Percentiles rank a stretch among this genome's conserved stretches.
phyloP scores from a whole-genome alignment of 768 basidiomycete species.

The Exsudoporus frostii region DNA sequence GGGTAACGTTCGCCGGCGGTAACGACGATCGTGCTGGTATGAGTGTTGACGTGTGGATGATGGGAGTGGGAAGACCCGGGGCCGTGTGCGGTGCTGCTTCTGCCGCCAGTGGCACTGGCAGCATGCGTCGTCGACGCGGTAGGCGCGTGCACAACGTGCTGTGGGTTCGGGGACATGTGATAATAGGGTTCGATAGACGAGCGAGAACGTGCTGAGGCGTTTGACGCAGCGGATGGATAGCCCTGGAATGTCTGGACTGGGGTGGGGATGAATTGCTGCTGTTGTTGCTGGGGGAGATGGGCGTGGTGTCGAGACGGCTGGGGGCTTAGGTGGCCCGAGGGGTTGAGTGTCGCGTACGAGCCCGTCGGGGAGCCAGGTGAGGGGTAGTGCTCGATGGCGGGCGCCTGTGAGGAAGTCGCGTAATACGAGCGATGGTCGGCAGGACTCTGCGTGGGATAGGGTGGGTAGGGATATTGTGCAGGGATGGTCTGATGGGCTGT shows the following conservation, averaged over 20 bases:
- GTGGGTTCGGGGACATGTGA: conserved; percentile 39
- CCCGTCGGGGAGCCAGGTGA: conserved; percentile 16
- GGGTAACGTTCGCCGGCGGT: conserved; percentile 56
- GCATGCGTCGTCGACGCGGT: conserved; percentile 12
- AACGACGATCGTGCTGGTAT: conserved; percentile 13
- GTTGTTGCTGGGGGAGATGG: conserved; percentile 17
- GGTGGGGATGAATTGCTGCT: conserved; percentile 45
- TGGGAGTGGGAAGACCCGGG: conserved; percentile 2
- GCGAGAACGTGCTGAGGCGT: conserved; percentile 26
- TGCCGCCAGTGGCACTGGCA: conserved; percentile 8
- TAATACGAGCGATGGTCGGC: conserved; percentile 29
- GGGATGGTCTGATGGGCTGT: conserved; percentile 19
- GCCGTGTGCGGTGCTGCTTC: conserved; percentile 13
- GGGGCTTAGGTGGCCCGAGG: conserved; percentile 14
- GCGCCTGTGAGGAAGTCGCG: conserved; percentile 14
- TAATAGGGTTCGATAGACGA: conserved; percentile 38
- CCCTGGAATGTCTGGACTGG: conserved; percentile 42
- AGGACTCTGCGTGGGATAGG: conserved; percentile 17
- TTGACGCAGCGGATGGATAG: conserved; percentile 31
- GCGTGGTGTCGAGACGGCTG: conserved; percentile 16
- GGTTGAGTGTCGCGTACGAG: conserved; percentile 20
- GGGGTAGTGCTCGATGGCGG: conserved; percentile 22
- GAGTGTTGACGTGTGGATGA: conserved; percentile 4
- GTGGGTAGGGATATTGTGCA: conserved; percentile 18
- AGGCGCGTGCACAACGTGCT: conserved; percentile 25